Percentiles rank a stretch among this genome's conserved stretches.
Conservation (phyloP, 2,329 filamentous ascomycete species). For the Cadophora sp. region DNA sequence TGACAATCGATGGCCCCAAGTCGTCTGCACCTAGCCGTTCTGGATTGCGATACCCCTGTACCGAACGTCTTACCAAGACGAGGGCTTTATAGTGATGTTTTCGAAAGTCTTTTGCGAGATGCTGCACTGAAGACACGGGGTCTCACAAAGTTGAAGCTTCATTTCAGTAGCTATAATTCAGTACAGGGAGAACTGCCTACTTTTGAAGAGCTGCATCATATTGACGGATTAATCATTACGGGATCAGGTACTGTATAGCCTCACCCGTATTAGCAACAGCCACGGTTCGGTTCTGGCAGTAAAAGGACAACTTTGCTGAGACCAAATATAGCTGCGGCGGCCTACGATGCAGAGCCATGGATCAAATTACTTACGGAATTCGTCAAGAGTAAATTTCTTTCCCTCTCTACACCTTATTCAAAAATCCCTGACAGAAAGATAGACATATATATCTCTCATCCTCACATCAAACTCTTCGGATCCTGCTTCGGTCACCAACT, state of each 20-base stretch:
- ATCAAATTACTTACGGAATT: conserved; percentile 17
- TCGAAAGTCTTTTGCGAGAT: conserved; percentile 25
- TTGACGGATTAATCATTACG: conserved; percentile 49
- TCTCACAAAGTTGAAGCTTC: conserved; percentile 22
- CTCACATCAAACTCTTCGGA: conserved; percentile 49
- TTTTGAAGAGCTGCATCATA: conserved; percentile 34
- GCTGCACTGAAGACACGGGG: conserved; percentile 14
- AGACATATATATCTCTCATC: conserved; percentile 41
- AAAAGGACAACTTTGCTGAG: conserved; percentile 14
- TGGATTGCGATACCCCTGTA: conserved; percentile 34
- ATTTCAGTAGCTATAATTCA: conserved; percentile 47
- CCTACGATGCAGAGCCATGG: conserved; percentile 32
- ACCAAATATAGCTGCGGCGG: conserved; percentile 22
- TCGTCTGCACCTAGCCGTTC: conserved; percentile 28
- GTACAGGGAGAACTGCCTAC: conserved; percentile 46
- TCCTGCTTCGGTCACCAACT: conserved; percentile 54
- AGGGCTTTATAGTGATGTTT: conserved; percentile 32
- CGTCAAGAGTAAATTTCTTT: not conserved
- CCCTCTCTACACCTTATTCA: not conserved
- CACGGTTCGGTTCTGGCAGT: too few species aligned
- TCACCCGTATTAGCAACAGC: too few species aligned
- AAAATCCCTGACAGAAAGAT: not conserved
- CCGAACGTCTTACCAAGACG: conserved; percentile 27
- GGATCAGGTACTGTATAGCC: conserved; percentile 48
- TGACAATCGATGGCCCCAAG: conserved; percentile 23